Evolutionary conservation across 371 early-diverging fungal species (phyloP), one percentile per base, ranked within the genome.

Genomic region (Racocetra persica): DNA sequence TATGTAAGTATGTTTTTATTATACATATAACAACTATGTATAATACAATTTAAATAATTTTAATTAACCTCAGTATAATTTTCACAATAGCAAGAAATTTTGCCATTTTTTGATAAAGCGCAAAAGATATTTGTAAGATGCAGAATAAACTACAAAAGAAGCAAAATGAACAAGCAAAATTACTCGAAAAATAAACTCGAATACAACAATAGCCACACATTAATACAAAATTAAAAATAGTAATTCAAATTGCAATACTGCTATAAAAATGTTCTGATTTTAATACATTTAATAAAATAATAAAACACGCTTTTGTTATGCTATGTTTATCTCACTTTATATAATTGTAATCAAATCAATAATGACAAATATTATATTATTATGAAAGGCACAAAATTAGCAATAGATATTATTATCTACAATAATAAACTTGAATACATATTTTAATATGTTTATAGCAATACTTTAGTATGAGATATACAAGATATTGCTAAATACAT

Each of bases 291-390:
- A n/a, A n/a, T n/a, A n/a, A n/a, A n/a, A n/a, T n/a, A n/a, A n/a
- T n/a, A n/a, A n/a, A n/a, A n/a, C n/a, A 86, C 95, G 96, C 26
- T 87, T 92, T 8, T 98, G 98, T 8, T 92, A 94, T 71, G 95
- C 96, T 0, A 97, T 98, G 0, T 99, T 99, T 86, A 84, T 99
- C 55, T 99, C 99, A 2, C 86, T 99, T 20, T 94, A 96, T 77
- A 93, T 94, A 0, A 83, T 99, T 11, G 83, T 83, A 1, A 87
- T 90, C 13, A 93, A 93, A 82, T 87, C 92, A 7, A 86, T 95
- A 79, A 94, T 82, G 97, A 98, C 69, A 91, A 93, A 60, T 92
- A 93, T 72, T 90, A 97, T n/a, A 90, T 88, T 57, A 84, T 94
- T 32, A 87, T 89, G 20, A 90, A 91, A 49, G 95, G 95, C 4